phyloP scores from a whole-genome alignment of 2,329 filamentous ascomycete species.

The Botrytis fragariae region DNA sequence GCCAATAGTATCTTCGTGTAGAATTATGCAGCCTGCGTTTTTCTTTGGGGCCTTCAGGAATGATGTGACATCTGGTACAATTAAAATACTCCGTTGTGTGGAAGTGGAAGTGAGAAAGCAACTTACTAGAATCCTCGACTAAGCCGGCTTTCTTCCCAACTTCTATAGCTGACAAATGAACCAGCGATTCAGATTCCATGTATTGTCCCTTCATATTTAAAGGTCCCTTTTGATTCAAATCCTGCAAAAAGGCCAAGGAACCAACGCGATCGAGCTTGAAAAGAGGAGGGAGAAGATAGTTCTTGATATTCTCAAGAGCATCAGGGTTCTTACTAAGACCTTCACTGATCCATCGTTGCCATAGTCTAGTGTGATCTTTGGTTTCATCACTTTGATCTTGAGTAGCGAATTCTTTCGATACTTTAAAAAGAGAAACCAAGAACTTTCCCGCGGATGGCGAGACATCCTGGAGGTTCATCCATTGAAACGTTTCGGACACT shows the following conservation, averaged over 20 bases:
- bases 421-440: slow-evolving; percentile 55
- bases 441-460: slow-evolving; percentile 61
- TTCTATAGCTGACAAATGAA: slow-evolving; percentile 67
- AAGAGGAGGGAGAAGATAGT: slow-evolving; percentile 61
- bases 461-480: slow-evolving; percentile 57
- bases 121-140: slow-evolving; percentile 63
- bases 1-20: slow-evolving; percentile 49
- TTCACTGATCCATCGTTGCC: slow-evolving; percentile 56
- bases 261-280: slow-evolving; percentile 57
- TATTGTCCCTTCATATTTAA: slow-evolving; percentile 46
- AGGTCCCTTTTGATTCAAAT: slow-evolving; percentile 52
- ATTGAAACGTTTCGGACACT: slow-evolving; percentile 49
- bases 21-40: slow-evolving; percentile 35
- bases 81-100: slow-evolving; percentile 19
- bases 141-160: slow-evolving; percentile 68
- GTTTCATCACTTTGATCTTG: slow-evolving; percentile 40
- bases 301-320: slow-evolving; percentile 61
- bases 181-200: slow-evolving; percentile 52
- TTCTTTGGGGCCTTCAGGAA: slow-evolving; percentile 42
- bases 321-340: slow-evolving; percentile 49
- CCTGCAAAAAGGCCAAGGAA: slow-evolving; percentile 56
- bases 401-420: slow-evolving; percentile 37
- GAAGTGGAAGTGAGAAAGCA: background rate
- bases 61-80: slow-evolving; percentile 29
- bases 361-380: slow-evolving; percentile 38